These are phyloP conservation scores for Nannizzia gypsea DNA, from an alignment of 2,329 filamentous ascomycete genomes.

Conservation along the genomic window DNA sequence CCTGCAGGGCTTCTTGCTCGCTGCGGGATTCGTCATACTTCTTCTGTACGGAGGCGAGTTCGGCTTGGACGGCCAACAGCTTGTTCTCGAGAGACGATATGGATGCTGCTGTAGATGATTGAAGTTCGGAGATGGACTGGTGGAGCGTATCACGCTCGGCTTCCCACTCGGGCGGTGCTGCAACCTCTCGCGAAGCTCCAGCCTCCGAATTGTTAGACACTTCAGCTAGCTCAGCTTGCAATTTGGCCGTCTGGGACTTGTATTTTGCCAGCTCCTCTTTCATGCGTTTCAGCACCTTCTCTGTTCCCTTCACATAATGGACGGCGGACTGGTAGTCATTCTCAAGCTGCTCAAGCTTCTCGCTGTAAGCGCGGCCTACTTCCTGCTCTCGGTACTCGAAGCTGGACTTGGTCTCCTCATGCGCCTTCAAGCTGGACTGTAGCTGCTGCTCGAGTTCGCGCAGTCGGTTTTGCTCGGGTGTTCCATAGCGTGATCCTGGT, in stretches of 20 bases:
- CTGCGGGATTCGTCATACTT: conserved; percentile 58
- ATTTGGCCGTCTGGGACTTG: conserved; percentile 70
- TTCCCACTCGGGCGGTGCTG: conserved; percentile 57
- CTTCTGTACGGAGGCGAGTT: conserved; percentile 52
- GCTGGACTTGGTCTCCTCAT: conserved; percentile 70
- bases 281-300: conserved; percentile 98
- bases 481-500: conserved; percentile 61
- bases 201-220: conserved; percentile 43
- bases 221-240: conserved; percentile 69
- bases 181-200: conserved; percentile 32
- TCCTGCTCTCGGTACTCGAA: conserved; percentile 74
- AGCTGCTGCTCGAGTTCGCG: conserved; percentile 84
- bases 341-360: conserved; percentile 86
- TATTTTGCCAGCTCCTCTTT: conserved; percentile 93
- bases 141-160: conserved; percentile 57
- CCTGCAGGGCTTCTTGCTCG: conserved; percentile 42
- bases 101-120: conserved; percentile 56
- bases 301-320: conserved; percentile 94
- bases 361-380: conserved; percentile 77
- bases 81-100: conserved; percentile 59
- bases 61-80: conserved; percentile 54
- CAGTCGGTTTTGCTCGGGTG: conserved; percentile 66
- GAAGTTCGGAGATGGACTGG: conserved; percentile 55
- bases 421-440: conserved; percentile 59
- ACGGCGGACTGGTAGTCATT: conserved; percentile 97